Evolutionary conservation across 805 yeast genomes (phyloP), one percentile per base, ranked within the genome.

Genomic region (Teunomyces kruisii): DNA sequence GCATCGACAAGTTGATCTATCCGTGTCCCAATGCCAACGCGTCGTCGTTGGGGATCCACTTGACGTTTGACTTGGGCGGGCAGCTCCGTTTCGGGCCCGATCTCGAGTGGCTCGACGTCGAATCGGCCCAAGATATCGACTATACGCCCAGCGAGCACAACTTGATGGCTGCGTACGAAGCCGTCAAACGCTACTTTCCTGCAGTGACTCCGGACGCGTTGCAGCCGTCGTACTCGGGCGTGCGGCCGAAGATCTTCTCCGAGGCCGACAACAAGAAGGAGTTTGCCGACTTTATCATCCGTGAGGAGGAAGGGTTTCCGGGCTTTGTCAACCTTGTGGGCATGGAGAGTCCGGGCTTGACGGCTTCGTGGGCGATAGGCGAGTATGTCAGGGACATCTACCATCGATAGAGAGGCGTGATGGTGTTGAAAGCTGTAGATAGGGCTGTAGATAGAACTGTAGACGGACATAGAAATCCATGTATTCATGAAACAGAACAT

Each of bases 281-380:
- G 17, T 86, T 87, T 62, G 80, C 81, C 36, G 97, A 91, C 58
- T 90, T 89, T 59, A 66, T 81, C 16, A 86, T 90, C 27, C 64
- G 79, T 43, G 80, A 85, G 55, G 94, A 87, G 52, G 76, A 73
- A 1, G 90, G 83, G 0, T 81, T 75, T 54, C 84, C 83, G 2
- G 96, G 96, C 1, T 90, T 88, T 56, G 76, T 89, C 24, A 90
- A 88, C 52, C 68, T 88, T 43, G 57, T 89, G 35, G 95, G 92
- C 1, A 89, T 90, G 10, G 97, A 90, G 60, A 85, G 94, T 56
- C 97, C 97, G 0, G 97, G 97, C 0, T 70, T 90, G 46, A 90
- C 97, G 2, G 67, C 94, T 0, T 72, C 90, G 3, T 70, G 88
- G 81, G 96, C 92, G 0, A 88, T 90, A 46, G 96, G 83, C 0